A percentile compares a stretch with the other conserved stretches of the same genome.
Evolutionary conservation across 225 moss, liverwort and hornwort genomes (phyloP).

Genomic region (Ulota crispa): DNA sequence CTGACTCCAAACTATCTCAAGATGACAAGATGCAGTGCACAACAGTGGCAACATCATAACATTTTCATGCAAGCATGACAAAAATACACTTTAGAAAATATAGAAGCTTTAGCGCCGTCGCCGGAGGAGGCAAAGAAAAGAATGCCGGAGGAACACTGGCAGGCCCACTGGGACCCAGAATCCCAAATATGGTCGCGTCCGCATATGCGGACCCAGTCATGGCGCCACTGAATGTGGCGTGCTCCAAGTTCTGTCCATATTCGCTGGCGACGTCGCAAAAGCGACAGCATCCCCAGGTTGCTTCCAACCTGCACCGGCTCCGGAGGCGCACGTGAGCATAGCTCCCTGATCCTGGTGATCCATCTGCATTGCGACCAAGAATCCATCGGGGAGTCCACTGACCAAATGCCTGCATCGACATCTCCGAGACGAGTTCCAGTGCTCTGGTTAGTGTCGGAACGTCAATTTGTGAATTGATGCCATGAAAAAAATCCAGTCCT

Average conservation of each 20-base stretch:
- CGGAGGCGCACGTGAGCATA: background rate
- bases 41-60: background rate
- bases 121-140: background rate
- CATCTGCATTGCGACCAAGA: background rate
- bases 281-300: background rate
- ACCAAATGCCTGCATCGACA: background rate
- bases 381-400: background rate
- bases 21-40: background rate
- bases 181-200: background rate
- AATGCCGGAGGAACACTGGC: background rate
- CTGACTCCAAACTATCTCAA: background rate
- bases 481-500: too few relatives aligned
- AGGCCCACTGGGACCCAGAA: conserved; percentile 5
- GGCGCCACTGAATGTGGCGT: background rate
- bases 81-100: background rate
- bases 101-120: background rate
- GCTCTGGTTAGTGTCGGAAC: background rate
- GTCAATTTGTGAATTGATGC: background rate
- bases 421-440: background rate
- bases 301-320: background rate
- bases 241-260: background rate
- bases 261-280: background rate
- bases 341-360: background rate
- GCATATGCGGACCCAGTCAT: background rate
- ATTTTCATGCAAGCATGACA: background rate